Base-by-base conservation (phyloP, 495 filamentous ascomycete species). In the Aspergillus affinis region DNA sequence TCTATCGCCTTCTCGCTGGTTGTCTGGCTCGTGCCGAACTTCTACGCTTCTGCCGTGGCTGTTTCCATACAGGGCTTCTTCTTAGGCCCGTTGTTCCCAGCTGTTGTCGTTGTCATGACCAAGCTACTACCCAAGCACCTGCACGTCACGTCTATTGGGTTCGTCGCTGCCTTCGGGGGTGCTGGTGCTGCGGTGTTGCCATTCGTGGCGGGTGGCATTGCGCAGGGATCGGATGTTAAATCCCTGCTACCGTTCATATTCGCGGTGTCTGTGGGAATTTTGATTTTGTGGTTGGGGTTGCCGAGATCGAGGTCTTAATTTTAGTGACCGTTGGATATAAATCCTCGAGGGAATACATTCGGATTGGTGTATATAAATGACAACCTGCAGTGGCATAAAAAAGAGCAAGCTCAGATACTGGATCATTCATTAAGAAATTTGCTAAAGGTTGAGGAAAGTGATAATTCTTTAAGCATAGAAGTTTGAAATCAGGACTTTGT, bases 61-160 rank as follows among this genome's bases (percentile, higher is more conserved):
- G 76, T 90, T 32, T 75, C 82, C 9, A 67, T 90, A 15, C 74
- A 87, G 15, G 88, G 88, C 6, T 88, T 91, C 75, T 88, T 90
- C 64, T 65, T 84, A 1, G 84, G 82, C 1, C 78, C 79, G 1
- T 60, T 82, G 20, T 84, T 92, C 69, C 90, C 90, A 0, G 88
- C 86, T 8, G 88, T 85, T 26, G 83, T 95, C 19, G 83, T 92
- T 9, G 85, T 83, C 12, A 83, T 86, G n/a, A 89, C 89, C 0
- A 90, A 90, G 67, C 77, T 93, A 15, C 78, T 94, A 17, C 90
- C 90, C 4, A 77, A 76, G 26, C 83, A 90, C 63, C 75, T 91
- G 20, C 90, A 93, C 67, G 87, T 93, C 45, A 82, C 82, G 51
- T 86, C 87, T 7, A 88, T 94, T 58, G 90, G 90, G 0, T 93